Evolutionary conservation across 768 basidiomycete species (phyloP).

Genomic region (Rhizopogon rudus): DNA sequence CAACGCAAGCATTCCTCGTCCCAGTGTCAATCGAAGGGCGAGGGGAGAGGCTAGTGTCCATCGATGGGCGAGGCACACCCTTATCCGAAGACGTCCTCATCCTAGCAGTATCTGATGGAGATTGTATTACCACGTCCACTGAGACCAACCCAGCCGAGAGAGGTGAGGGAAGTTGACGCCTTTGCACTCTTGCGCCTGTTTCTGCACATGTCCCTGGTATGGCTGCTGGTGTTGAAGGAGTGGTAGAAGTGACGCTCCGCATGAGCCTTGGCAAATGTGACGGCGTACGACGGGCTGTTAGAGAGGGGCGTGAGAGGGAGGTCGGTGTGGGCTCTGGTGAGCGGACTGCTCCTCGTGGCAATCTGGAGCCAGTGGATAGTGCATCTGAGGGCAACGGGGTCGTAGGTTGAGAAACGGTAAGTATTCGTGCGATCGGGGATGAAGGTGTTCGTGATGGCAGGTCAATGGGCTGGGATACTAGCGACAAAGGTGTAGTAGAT

Average conservation of each 20-base stretch:
- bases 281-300: background rate
- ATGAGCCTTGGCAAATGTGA: background rate
- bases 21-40: background rate
- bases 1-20: background rate
- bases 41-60: background rate
- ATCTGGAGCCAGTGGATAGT: background rate
- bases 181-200: background rate
- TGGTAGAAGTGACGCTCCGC: background rate
- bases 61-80: background rate
- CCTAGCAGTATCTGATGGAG: background rate
- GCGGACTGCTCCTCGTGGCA: background rate
- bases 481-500: background rate
- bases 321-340: background rate
- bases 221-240: background rate
- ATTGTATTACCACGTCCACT: background rate
- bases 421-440: background rate
- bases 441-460: background rate
- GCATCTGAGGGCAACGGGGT: constrained; percentile 24
- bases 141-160: background rate
- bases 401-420: constrained; percentile 12
- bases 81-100: background rate
- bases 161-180: background rate
- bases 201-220: background rate
- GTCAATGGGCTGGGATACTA: background rate
- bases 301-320: background rate